These are phyloP conservation scores for Xylaria digitata DNA, from an alignment of 2,329 filamentous ascomycete genomes.

Conservation along the genomic window DNA sequence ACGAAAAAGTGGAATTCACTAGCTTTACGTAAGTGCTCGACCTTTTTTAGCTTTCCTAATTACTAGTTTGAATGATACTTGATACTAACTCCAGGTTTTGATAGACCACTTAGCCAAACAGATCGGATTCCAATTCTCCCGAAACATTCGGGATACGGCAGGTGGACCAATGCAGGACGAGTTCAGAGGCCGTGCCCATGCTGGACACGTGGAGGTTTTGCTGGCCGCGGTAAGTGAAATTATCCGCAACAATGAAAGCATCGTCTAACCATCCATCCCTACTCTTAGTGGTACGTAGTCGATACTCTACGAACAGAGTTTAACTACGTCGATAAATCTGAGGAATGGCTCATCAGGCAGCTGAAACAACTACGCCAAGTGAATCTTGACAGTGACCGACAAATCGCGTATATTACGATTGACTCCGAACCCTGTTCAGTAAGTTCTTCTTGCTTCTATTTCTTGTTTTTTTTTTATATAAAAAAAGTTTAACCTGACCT, in stretches of 20 bases:
- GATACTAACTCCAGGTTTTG: not conserved
- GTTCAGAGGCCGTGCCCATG: slow-evolving; percentile 42
- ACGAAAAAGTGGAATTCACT: slow-evolving; percentile 40
- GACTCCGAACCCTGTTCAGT: slow-evolving; percentile 41
- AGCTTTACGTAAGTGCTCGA: slow-evolving; percentile 30
- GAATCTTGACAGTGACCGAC: slow-evolving; percentile 22
- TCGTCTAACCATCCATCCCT: not conserved
- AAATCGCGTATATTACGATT: slow-evolving; percentile 39
- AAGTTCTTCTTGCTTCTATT: too few species aligned
- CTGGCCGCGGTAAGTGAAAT: slow-evolving; percentile 37
- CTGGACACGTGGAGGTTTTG: slow-evolving; percentile 45
- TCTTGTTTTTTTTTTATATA: too few species aligned
- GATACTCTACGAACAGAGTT: not conserved
- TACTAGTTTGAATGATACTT: too few species aligned
- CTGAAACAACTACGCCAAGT: slow-evolving; percentile 28
- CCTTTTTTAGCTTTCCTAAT: not conserved
- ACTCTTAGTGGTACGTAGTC: slow-evolving; percentile 23
- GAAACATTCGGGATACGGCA: slow-evolving; percentile 39
- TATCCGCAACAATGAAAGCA: not conserved
- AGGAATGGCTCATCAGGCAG: slow-evolving; percentile 30
- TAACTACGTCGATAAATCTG: not conserved
- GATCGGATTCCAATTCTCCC: slow-evolving; percentile 40
- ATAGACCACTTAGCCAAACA: slow-evolving; percentile 37
- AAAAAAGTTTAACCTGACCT: too few species aligned
- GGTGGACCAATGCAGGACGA: slow-evolving; percentile 11